Conservation (phyloP, 1,139 yeast genomes). For the Pichia sp. region DNA sequence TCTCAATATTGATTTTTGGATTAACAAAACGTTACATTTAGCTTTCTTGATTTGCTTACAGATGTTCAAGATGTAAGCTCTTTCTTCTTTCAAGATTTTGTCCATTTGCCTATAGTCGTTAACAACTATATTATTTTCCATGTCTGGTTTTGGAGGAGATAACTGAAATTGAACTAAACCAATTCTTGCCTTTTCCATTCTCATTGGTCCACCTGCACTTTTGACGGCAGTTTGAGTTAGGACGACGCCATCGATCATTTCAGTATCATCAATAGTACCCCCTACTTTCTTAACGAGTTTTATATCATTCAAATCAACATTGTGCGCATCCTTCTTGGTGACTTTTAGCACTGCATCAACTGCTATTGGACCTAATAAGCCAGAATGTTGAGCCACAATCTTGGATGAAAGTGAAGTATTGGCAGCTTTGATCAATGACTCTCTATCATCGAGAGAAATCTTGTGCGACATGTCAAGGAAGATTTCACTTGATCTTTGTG, state of each 20-base stretch:
- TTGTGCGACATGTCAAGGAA: conserved; percentile 79
- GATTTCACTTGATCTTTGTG: conserved; percentile 79
- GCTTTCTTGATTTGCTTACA: conserved; percentile 96
- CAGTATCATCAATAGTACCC: conserved; percentile 96
- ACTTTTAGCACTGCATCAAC: conserved; percentile 90
- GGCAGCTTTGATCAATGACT: conserved; percentile 85
- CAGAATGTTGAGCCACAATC: conserved; percentile 89
- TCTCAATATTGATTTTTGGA: conserved; percentile 90
- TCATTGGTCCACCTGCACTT: conserved; percentile 92
- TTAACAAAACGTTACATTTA: conserved; percentile 88
- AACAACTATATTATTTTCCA: conserved; percentile 95
- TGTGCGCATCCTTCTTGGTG: conserved; percentile 38
- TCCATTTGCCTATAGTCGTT: conserved; percentile 99
- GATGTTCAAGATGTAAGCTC: conserved; percentile 88
- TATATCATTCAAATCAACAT: conserved; percentile 84
- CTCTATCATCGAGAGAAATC: conserved; percentile 71
- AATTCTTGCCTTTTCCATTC: conserved; percentile 89
- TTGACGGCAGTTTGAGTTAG: conserved; percentile 86
- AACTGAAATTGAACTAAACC: conserved; percentile 93
- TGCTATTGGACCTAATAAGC: conserved; percentile 83
- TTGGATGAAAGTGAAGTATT: conserved; percentile 89
- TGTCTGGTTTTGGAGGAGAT: conserved; percentile 98
- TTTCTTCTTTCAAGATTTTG: conserved; percentile 93
- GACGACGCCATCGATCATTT: conserved; percentile 88
- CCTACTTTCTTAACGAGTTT: conserved; percentile 91